Conservation (phyloP, 1,284 basidiomycete species). For the Trametes sp. region DNA sequence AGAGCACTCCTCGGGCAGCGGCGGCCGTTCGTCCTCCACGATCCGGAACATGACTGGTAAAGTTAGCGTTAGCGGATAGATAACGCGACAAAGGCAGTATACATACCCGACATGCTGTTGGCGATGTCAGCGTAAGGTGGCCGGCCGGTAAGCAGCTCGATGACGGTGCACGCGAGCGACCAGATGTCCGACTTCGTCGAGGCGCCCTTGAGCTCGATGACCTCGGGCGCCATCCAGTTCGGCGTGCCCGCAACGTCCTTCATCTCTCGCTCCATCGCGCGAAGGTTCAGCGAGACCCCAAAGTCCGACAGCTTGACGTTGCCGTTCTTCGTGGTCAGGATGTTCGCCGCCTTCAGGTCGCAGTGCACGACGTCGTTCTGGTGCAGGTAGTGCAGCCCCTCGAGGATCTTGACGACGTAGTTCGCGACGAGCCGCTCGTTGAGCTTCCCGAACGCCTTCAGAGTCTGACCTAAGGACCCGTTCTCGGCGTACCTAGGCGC, state of each 20-base stretch:
- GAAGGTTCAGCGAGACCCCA: conserved; percentile 97
- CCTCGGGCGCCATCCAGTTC: conserved; percentile 99
- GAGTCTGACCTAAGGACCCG: conserved; percentile 89
- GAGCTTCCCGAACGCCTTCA: conserved; percentile 91
- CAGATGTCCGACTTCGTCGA: conserved; percentile 87
- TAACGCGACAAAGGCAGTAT: not conserved
- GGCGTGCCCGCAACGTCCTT: conserved; percentile 93
- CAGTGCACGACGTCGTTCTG: conserved; percentile 84
- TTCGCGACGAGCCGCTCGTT: conserved; percentile 89
- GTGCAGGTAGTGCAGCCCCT: conserved; percentile 91
- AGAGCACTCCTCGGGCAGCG: conserved; percentile 83
- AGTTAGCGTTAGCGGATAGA: not conserved
- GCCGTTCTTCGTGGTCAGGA: conserved; percentile 95
- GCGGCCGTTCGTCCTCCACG: conserved; percentile 90
- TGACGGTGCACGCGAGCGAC: conserved; percentile 93
- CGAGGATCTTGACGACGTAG: conserved; percentile 93
- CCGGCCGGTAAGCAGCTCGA: conserved; percentile 90
- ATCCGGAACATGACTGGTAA: conserved; percentile 90
- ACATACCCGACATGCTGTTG: conserved; percentile 84
- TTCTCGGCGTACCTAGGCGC: conserved; percentile 86
- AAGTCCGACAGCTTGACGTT: conserved; percentile 99
- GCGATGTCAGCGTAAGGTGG: conserved; percentile 90
- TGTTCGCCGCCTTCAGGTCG: conserved; percentile 98
- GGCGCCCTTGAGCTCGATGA: conserved; percentile 84
- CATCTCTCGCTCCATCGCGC: conserved; percentile 90